Base-by-base conservation (phyloP, 2,329 filamentous ascomycete genomes). In the Talaromyces rugulosus region DNA sequence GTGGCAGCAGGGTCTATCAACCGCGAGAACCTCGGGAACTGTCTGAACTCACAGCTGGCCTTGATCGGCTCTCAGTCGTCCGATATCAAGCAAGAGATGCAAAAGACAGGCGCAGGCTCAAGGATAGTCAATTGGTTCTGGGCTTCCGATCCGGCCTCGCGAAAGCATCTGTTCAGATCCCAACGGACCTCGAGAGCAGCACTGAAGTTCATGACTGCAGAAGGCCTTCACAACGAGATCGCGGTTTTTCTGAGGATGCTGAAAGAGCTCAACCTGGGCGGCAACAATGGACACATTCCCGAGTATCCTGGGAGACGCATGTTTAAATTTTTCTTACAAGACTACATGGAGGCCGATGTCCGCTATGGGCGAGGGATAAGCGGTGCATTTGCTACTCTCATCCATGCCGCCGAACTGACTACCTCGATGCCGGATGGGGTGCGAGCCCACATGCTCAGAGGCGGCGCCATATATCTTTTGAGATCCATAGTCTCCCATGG, bases 101-200 rank as follows among this genome's bases (percentile, higher is more conserved):
- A 68, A 58, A 61, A 67, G 7, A 75, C 76, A 28, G 69, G 65
- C 30, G 71, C 72, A 0, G 77, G 70, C 18, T 72, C 71, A 2
- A 71, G 69, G 51, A 67, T 78, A 11, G 64, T 75, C 11, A 66
- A 74, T 28, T 80, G 78, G 78, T 75, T 77, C 61, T 73, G 71
- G 67, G 71, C 76, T n/a, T 75, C 77, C 2, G 72, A 76, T 59
- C 62, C 68, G 0, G 63, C 68, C 18, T 66, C 70, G 2, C 70
- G 71, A 28, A 66, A 68, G 28, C 59, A 61, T 5, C 68, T 79
- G 30, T 70, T 80, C 42, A 67, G 63, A n/a, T 69, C 69, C n/a
- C 62, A 63, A 9, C 57, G 52, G 1, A 64, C 69, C 6, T 70
- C 71, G 14, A 51, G 61, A n/a, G 62, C 68, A 2, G 63, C 76